Evolutionary conservation across 2,329 filamentous ascomycete genomes (phyloP), one percentile per base, ranked within the genome.

Genomic region (Zelopaecilomyces penicillatus): DNA sequence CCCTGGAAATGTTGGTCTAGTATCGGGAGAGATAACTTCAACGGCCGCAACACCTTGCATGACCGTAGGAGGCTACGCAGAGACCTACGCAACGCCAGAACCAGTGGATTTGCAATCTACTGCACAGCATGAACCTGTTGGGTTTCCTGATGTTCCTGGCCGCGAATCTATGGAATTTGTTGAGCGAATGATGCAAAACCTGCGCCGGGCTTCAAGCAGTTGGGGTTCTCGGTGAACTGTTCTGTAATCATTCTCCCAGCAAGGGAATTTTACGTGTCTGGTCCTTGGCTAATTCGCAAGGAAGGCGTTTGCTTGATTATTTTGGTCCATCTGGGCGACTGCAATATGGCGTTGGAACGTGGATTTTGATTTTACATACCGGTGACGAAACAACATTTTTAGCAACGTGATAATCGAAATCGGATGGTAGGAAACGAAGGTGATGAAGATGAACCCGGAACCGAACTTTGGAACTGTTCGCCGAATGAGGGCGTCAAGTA

Each of bases 161-260:
- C 54, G 59, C 40, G 69, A 70, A 52, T 70, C 67, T n/a, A 66
- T 68, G 61, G 61, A 69, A 28, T 63, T 77, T 35, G 66, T 78
- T 37, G 72, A 76, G 55, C 68, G 67, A 49, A 71, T 78, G 65
- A 70, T 78, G 65, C 55, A 58, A 37, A 75, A 76, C 50, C 59
- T 78, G 10, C 67, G 68, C 36, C 64, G 68, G 41, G 68, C 66
- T 7, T 64, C 62, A 27, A 54, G 53, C 12, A 54, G 54, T 31
- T 39, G 36, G 12, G 31, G 5, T 19, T 8, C 27, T 38, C 35
- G 29, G 29, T 46, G 11, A 12, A 12, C 11, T 29, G 4, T 7
- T n/a, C 27, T 34, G 9, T 38, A 12, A 30, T 40, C 43, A 37
- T 40, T 42, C 19, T 28, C 39, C 32, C 36, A 19, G 19, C 12